Evolutionary conservation across 169 alveolate species (phyloP), one percentile per base, ranked within the genome.

Genomic region (Cryptosporidium meleagridis): DNA sequence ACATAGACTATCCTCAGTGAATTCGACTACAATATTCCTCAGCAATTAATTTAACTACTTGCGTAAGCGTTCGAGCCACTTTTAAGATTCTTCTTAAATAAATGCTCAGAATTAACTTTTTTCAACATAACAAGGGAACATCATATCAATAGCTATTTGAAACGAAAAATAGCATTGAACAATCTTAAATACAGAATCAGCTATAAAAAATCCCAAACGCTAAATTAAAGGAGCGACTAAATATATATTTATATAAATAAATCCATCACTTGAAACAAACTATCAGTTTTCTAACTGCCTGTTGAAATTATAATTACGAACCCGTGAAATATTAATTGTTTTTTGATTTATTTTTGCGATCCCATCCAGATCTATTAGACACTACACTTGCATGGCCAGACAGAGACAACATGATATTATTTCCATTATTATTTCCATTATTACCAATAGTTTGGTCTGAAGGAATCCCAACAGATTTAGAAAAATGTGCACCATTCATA

Each of bases 301-400:
- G 53, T 48, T 10, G 1, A 48, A 48, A 48, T 48, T 55, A 55
- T 23, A n/a, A 55, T 23, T 1, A 55, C 29, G 8, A 26, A 0
- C 37, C 21, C 67, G 31, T 37, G 7, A 1, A 31, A 65, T 8
- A 35, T 65, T 65, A 37, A 35, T 65, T 33, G 72, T 65, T 65
- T 37, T 65, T 65, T 33, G 72, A 31, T 29, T 65, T 65, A 37
- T 33, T 65, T 65, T 65, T 65, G 33, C 72, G 72, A 65, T 65
- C 72, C 72, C 72, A 65, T 8, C 72, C 23, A 14, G 72, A 65
- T 12, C 72, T 65, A 29, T n/a, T 65, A 8, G 72, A 65, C 10
- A 31, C 55, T 48, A 33, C 55, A 14, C 67, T 44, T 29, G 85
- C n/a, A 51, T 69, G 48, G 45, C n/a, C 16, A 23, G 85, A 48